Conservation (phyloP, 495 filamentous ascomycete genomes). For the Staphylotrichum tortipilum region DNA sequence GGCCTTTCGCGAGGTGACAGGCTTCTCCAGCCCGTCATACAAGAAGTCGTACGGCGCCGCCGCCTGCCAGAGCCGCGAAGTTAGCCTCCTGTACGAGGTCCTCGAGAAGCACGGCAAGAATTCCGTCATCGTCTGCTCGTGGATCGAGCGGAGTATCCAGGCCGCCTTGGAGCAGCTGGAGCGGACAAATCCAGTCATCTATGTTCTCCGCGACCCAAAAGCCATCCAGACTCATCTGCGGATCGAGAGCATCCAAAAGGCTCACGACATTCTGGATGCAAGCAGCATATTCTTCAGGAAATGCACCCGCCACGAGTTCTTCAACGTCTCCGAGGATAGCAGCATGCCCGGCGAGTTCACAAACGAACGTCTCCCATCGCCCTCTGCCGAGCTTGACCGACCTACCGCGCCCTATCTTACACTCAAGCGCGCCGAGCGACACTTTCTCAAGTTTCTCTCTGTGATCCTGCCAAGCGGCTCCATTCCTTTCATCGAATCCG, state of each 20-base stretch:
- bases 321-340: conserved; percentile 49
- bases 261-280: conserved; percentile 39
- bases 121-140: conserved; percentile 57
- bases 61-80: conserved; percentile 49
- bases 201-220: conserved; percentile 53
- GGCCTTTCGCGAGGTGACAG: conserved; percentile 51
- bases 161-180: conserved; percentile 45
- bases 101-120: conserved; percentile 49
- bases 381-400: conserved; percentile 28
- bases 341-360: conserved; percentile 1
- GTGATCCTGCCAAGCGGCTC: conserved; percentile 47
- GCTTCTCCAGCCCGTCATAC: conserved; percentile 49
- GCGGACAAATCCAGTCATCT: conserved; percentile 56
- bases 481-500: conserved; percentile 51
- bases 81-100: conserved; percentile 49
- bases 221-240: conserved; percentile 53
- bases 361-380: conserved; percentile 9
- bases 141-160: conserved; percentile 48
- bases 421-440: conserved; percentile 61
- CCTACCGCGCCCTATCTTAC: conserved; percentile 54
- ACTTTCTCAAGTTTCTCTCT: conserved; percentile 60
- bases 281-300: conserved; percentile 44
- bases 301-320: conserved; percentile 67
- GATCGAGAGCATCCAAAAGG: conserved; percentile 42
- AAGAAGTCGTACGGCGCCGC: conserved; percentile 47